Percentiles rank a stretch among this genome's conserved stretches.
Evolutionary conservation across 108 stramenopile species (phyloP).

Genomic region (Conticribra weissflogii): DNA sequence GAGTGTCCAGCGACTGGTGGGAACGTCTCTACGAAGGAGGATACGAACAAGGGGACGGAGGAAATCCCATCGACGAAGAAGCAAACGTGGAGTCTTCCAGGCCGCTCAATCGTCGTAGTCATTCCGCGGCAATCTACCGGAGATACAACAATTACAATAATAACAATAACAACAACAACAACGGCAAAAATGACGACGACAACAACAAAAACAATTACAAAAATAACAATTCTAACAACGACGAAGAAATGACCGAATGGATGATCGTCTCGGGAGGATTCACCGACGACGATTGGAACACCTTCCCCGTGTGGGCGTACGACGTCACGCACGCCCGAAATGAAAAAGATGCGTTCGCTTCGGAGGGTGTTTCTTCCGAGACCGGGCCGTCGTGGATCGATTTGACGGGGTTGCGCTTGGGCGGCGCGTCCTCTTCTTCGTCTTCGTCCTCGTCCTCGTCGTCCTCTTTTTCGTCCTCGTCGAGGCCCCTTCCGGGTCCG

Average conservation of each 20-base stretch:
- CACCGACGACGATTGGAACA: constrained; percentile 47
- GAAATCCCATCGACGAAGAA: not conserved
- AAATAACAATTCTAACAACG: not conserved
- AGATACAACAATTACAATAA: too few relatives aligned
- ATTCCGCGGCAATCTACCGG: constrained; percentile 25
- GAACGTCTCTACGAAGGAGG: not conserved
- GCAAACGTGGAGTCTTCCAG: not conserved
- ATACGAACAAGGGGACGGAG: not conserved
- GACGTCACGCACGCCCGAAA: constrained; percentile 25
- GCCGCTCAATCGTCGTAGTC: constrained; percentile 27
- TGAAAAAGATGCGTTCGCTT: not conserved
- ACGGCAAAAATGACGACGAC: too few relatives aligned
- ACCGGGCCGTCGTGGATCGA: constrained; percentile 24
- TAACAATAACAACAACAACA: too few relatives aligned
- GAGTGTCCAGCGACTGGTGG: not conserved
- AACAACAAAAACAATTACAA: too few relatives aligned
- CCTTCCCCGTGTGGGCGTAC: constrained; percentile 53
- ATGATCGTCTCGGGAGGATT: constrained; percentile 54
- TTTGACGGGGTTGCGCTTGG: constrained; percentile 7
- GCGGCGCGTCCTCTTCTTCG: not conserved
- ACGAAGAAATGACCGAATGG: constrained; percentile 44
- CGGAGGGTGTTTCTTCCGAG: too few relatives aligned
- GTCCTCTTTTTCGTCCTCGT: not conserved
- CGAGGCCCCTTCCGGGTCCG: constrained; percentile 5
- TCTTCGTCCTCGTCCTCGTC: not conserved